Evolutionary conservation across 768 basidiomycete species (phyloP), one percentile per base, ranked within the genome.

Genomic region (Leccinum ochraceum): DNA sequence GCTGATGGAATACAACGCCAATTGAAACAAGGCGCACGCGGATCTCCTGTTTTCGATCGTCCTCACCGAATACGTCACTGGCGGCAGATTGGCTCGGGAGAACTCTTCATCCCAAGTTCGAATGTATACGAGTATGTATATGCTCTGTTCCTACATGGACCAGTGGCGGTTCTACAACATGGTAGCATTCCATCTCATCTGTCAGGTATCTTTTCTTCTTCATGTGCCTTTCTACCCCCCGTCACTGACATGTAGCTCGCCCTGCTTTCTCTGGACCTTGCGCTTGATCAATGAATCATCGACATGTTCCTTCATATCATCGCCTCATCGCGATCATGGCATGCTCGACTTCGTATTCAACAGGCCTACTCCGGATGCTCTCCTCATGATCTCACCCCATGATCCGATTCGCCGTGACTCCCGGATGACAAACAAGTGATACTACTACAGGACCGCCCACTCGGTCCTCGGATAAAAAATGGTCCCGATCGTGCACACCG

Each of bases 101-200:
- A 24, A 30, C 34, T 9, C 4, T 11, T 28, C 24, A 24, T 24
- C 6, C 17, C n/a, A 2, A 44, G 42, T 58, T 13, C 49, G 32
- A 36, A 32, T 30, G 54, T 28, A 57, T 26, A 42, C 24, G 13
- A 32, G 39, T 30, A 52, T 46, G 44, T 13, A 46, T 11, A 22
- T 22, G 20, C 51, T 52, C 28, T 30, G 51, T 52, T 9, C 56
- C 39, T 39, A 54, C 39, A 26, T 6, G 39, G 30, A 24, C 11
- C 28, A 58, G 11, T 46, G 11, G 44, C 20, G 20, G 7, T n/a
- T 46, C 44, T 22, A 7, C 44, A 46, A 46, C 44, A 46, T 13
- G 20, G 20, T 28, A 4, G 4, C 26, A 51, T n/a, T 62, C 61
- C 39, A 56, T 62, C 55, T 54, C 24, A 36, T 10, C 28, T 57